Evolutionary conservation across 2,329 filamentous ascomycete species (phyloP), one percentile per base, ranked within the genome.

Genomic region (Penicillium sp.): DNA sequence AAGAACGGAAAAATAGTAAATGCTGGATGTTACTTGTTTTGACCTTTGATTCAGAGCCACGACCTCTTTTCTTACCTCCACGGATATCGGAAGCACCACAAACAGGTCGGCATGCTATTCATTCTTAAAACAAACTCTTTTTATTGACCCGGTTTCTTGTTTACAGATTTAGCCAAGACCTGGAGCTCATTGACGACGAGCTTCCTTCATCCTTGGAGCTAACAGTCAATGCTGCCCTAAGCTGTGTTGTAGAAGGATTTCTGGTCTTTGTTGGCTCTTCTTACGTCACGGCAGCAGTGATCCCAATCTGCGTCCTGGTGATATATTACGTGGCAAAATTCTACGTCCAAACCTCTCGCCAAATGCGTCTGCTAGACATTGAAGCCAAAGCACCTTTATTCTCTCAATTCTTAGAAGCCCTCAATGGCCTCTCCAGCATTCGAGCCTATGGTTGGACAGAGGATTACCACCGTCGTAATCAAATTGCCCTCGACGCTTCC

Each of bases 301-400:
- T 78, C 45, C 78, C 78, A 1, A 50, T 76, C 13, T 67, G 76
- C 5, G 57, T 72, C 8, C 55, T 71, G 2, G 67, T 65, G 5
- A 65, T 81, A n/a, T 79, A 74, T 56, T 57, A 70, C 47, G 69
- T 81, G 5, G 78, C 80, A 57, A 73, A 67, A 48, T 74, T 76
- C 64, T 82, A 82, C 58, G 73, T 81, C 4, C 75, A 72, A n/a
- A 81, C 79, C 8, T 78, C 77, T 6, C 73, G 79, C 2, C 78
- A 81, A 58, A 63, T 82, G 7, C 76, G 83, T 49, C 76, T 25
- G 69, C 77, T 85, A 13, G 83, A 85, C 51, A 75, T 86, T 0
- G 83, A 86, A 63, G 76, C 79, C 2, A 84, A 85, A 60, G 78
- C 78, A 1, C 82, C 82, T 16, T 13, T 55, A 0, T 70, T 85